A percentile compares a stretch with the other conserved stretches of the same genome.
Conservation (phyloP, 768 basidiomycete species). For the Solioccasus polychromus region DNA sequence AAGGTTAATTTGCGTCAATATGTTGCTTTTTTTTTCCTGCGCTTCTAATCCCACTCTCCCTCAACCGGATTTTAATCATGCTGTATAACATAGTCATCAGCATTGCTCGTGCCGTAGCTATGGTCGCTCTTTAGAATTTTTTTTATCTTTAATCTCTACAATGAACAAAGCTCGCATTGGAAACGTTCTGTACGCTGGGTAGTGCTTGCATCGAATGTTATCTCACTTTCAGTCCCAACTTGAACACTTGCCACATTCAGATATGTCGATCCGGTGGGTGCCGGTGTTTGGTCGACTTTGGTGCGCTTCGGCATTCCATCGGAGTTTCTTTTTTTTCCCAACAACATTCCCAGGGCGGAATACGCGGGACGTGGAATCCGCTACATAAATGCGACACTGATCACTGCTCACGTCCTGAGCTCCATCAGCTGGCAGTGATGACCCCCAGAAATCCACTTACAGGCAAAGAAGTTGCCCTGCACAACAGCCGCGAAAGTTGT, state of each 20-base stretch:
- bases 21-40: not conserved
- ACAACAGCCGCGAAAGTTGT: conserved; percentile 59
- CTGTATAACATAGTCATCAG: conserved; percentile 22
- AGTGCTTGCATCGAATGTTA: not conserved
- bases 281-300: not conserved
- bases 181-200: conserved; percentile 3
- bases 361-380: conserved; percentile 8
- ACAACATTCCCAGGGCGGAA: conserved; percentile 3
- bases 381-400: no score
- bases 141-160: conserved; percentile 20
- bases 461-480: conserved; percentile 50
- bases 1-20: conserved; percentile 12
- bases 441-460: conserved; percentile 30
- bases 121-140: conserved; percentile 22
- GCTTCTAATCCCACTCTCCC: not conserved
- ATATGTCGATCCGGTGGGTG: conserved; percentile 2
- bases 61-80: conserved; percentile 6
- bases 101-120: conserved; percentile 11
- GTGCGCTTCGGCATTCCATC: no score
- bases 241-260: conserved; percentile 9
- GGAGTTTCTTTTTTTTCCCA: conserved; percentile 2
- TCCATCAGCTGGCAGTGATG: no score
- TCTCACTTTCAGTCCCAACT: conserved; percentile 2
- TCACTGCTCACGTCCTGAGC: no score
- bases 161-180: conserved; percentile 13